Percentiles rank a stretch among this genome's conserved stretches.
These are phyloP conservation scores for Trichocomaceae sp. DNA, from an alignment of 2,329 filamentous ascomycete genomes.

Conservation along the genomic window DNA sequence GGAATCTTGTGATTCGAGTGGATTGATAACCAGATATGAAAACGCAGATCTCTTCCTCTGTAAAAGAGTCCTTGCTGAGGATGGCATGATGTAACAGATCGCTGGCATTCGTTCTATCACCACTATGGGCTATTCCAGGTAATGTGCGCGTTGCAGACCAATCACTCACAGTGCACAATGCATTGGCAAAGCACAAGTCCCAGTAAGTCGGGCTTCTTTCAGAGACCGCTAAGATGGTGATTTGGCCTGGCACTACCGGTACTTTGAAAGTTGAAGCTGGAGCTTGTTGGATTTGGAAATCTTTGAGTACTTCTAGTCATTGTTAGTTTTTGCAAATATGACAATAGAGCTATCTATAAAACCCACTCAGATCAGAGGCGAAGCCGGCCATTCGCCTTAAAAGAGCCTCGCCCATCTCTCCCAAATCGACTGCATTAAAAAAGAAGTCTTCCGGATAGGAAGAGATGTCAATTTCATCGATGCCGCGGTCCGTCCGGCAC, in stretches of 20 bases:
- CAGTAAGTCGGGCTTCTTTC: slow-evolving; percentile 9
- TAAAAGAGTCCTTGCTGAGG: slow-evolving; percentile 3
- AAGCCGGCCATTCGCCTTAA: slow-evolving; percentile 7
- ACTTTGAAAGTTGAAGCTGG: slow-evolving; percentile 3
- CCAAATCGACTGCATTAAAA: slow-evolving; percentile 12
- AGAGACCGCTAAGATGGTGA: slow-evolving; percentile 9
- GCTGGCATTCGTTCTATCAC: no score
- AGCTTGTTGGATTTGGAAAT: no score
- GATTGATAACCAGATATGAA: slow-evolving; percentile 6
- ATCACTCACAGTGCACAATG: not conserved
- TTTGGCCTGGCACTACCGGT: slow-evolving; percentile 4
- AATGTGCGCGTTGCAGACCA: not conserved
- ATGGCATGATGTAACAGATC: slow-evolving; percentile 1
- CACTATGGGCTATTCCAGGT: no score
- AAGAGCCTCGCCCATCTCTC: slow-evolving; percentile 11
- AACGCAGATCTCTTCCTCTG: slow-evolving; percentile 6
- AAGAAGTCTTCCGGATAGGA: slow-evolving; percentile 10
- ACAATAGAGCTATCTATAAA: not conserved
- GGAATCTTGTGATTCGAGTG: slow-evolving; percentile 8
- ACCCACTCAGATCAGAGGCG: not conserved
- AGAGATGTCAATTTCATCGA: slow-evolving; percentile 9
- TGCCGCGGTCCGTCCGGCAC: slow-evolving; percentile 8
- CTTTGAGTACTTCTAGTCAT: not conserved
- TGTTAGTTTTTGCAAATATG: not conserved
- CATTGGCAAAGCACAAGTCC: slow-evolving; percentile 7